These are phyloP conservation scores for Ehretia macrophylla DNA, from an alignment of 257 asterid genomes.

Conservation along the genomic window DNA sequence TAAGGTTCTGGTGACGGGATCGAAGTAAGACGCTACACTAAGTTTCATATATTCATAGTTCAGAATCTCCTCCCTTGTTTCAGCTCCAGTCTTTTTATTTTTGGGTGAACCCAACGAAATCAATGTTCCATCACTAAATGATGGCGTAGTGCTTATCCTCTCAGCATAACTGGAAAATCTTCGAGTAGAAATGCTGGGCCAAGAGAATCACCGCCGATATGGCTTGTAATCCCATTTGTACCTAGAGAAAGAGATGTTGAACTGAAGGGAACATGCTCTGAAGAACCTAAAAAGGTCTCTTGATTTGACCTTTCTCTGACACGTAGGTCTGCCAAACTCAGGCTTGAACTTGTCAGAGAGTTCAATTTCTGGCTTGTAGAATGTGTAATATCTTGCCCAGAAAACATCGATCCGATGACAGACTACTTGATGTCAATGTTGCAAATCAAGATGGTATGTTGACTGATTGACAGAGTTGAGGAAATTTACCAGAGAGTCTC, in stretches of 20 bases:
- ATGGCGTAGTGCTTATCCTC: conserved; percentile 74
- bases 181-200: conserved; percentile 58
- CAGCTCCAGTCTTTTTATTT: conserved; percentile 85
- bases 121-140: conserved; percentile 53
- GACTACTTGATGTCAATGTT: conserved; percentile 45
- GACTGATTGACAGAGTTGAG: conserved; percentile 58
- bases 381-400: conserved; percentile 57
- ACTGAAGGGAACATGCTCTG: conserved; percentile 44
- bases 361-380: conserved; percentile 43
- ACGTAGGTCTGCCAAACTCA: conserved; percentile 46
- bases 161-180: conserved; percentile 89
- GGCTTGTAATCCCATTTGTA: conserved; percentile 39
- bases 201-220: conserved; percentile 48
- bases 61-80: conserved; percentile 75
- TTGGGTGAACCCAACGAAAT: conserved; percentile 69
- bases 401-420: conserved; percentile 52
- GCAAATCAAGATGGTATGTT: conserved; percentile 68
- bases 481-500: conserved; percentile 61
- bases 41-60: conserved; percentile 58
- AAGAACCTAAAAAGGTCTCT: conserved; percentile 43
- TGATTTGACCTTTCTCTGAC: conserved; percentile 29
- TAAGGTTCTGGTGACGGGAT: conserved; percentile 92
- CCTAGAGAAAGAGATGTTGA: conserved; percentile 39
- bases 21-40: conserved; percentile 40
- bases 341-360: conserved; percentile 46